Evolutionary conservation across 2,329 filamentous ascomycete genomes (phyloP).

Genomic region (Clarireedia hainanense): DNA sequence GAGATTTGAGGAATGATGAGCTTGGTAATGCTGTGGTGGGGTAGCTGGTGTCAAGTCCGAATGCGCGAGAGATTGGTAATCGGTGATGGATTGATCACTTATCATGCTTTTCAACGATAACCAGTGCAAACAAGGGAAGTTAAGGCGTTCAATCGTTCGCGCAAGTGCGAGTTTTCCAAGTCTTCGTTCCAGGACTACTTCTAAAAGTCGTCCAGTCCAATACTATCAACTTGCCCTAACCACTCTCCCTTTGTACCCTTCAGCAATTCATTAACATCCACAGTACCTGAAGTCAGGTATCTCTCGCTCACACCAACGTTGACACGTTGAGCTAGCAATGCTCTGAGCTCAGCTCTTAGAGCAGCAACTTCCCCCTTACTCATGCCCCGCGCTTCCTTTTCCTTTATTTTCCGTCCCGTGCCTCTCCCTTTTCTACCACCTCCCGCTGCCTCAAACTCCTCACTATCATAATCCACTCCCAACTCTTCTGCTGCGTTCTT

Average conservation of each 20-base stretch:
- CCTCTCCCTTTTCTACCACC: slow-evolving; percentile 61
- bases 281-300: slow-evolving; percentile 75
- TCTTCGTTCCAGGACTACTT: neutral
- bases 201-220: slow-evolving; percentile 26
- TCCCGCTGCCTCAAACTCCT: slow-evolving; percentile 63
- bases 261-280: slow-evolving; percentile 71
- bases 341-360: slow-evolving; percentile 64
- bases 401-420: slow-evolving; percentile 64
- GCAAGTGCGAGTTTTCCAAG: neutral
- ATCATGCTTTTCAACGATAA: neutral
- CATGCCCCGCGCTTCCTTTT: slow-evolving; percentile 58
- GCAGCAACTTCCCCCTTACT: slow-evolving; percentile 66
- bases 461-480: slow-evolving; percentile 87
- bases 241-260: slow-evolving; percentile 50
- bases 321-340: slow-evolving; percentile 62
- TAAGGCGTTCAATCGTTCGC: too few relatives aligned
- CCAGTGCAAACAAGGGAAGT: too few relatives aligned
- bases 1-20: neutral
- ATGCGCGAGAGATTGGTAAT: neutral
- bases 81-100: neutral
- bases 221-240: slow-evolving; percentile 28
- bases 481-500: slow-evolving; percentile 81
- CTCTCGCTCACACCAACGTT: slow-evolving; percentile 83
- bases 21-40: neutral
- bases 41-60: neutral